Evolutionary conservation across 106 monocot species (phyloP), one percentile per base, ranked within the genome.

Genomic region (Dioscorea alata): DNA sequence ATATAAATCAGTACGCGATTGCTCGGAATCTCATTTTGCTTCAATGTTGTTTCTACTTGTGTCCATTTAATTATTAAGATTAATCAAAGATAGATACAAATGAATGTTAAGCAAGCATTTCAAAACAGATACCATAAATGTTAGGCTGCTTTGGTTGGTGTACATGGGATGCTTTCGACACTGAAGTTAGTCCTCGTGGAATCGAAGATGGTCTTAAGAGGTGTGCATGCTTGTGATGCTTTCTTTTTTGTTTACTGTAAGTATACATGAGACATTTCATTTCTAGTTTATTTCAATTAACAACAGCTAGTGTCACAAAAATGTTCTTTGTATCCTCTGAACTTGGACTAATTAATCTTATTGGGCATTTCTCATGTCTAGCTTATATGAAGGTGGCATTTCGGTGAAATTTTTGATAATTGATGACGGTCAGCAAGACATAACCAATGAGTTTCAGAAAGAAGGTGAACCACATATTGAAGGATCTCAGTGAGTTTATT

Each of bases 101-200:
- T 34, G 34, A 34, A 34, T 34, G 7, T 34, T 34, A n/a, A n/a
- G n/a, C n/a, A 34, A 34, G 34, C 34, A 21, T 4, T 63, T 62
- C 65, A 70, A 73, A 75, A 24, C 81, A 85, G 85, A 78, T 68
- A 63, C 85, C 81, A 22, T 68, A 13, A 71, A 72, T 75, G 66
- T 53, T 85, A 23, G 85, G 81, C 34, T 78, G 63, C 50, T 85
- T 85, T 67, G 84, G 84, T 20, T 85, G 84, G 84, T 85, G 84
- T 73, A 85, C 84, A 18, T 85, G 84, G 84, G 84, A 85, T 76
- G 84, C 84, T 25, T 85, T 85, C 66, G 80, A 85, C 52, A 59
- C 49, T 61, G 80, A 77, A 22, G 77, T 85, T 13, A 77, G 60
- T 50, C 80, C 84, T 60, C 24, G 51, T 51, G 84, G 84, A 58